Base-by-base conservation (phyloP, 2,329 filamentous ascomycete genomes). In the Dothiorella sarmentorum region DNA sequence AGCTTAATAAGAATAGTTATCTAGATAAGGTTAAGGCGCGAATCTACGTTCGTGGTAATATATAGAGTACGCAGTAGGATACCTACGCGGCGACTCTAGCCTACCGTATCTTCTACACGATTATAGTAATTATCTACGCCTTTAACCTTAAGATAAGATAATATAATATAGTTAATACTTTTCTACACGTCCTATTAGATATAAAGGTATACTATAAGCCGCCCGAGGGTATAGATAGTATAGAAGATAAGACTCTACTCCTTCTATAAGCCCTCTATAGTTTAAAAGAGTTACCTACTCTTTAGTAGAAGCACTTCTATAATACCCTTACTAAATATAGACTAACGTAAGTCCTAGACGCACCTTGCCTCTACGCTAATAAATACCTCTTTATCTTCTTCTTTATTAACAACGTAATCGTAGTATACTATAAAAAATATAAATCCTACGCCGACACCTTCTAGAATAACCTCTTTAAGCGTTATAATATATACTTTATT, bases 81-180 rank as follows among this genome's bases (percentile, higher is more conserved):
- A 64, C 61, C 1, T 64, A 63, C 42, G 61, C 63, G 7, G 61
- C 63, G n/a, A 64, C 63, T 3, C 26, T 62, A 15, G 45, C 55
- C 20, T 27, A 38, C 7, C 4, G 57, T 3, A 43, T 60, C 18
- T 67, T 69, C 22, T 20, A 61, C 35, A 58, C 55, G 18, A 31
- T 67, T 15, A 63, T 66, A 10, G 64, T 63, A 17, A 61, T 69
- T 18, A 37, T 59, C 7, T 60, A 62, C 3, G 53, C 56, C n/a
- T 67, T 65, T 53, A 40, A 62, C n/a, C 31, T 68, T 1, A 43
- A 60, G n/a, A 52, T 62, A 9, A 40, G 26, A 7, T 60, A 69
- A 56, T 65, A 62, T 53, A 59, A 69, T 56, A 62, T 58, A 4
- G 43, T 61, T 1, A 67, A 64, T 37, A 63, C 66, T 10, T 69